Evolutionary conservation across 441 rosid genomes (phyloP), one percentile per base, ranked within the genome.

Genomic region (Biscutella laevigata): DNA sequence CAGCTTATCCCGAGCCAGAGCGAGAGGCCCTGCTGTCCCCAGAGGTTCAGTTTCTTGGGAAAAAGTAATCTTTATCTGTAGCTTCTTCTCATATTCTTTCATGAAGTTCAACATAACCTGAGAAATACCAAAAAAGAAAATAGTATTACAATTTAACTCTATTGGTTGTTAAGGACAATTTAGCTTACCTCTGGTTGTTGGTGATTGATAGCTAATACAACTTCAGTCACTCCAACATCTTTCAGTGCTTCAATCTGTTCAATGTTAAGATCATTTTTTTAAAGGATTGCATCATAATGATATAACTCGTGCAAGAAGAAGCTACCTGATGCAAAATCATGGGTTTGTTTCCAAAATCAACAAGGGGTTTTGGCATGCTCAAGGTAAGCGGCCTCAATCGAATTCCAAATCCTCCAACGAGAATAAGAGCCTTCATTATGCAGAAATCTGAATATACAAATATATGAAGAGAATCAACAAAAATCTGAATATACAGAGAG

Each of bases 11-110:
- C 77, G 69, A 8, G 88, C 88, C 25, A 82, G 14, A 3, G 84
- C 82, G 3, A 78, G 79, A 58, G 81, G 88, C 40, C 84, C 88
- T 22, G 84, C 84, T 7, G 88, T 81, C 7, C 88, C 81, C 12
- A 77, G 77, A 10, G 88, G 81, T 46, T 82, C 85, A 5, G 85
- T 77, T 61, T 82, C 88, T 14, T 77, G 84, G 1, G 81, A 82
- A 64, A 77, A 82, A 1, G 70, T 70, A 54, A 82, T 82, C 46
- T 69, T 79, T 16, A 82, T 82, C 10, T 67, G 78, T 21, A 82
- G 75, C 65, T 82, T 77, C 27, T 71, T 34, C 71, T 82, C 85
- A 63, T 69, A 77, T 28, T 71, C 78, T 39, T 77, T 77, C 59
- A 82, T 37, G 62, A 82, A 82, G 53, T 71, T 73, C 57, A 79